Percentiles rank a stretch among this genome's conserved stretches.
These are phyloP conservation scores for Cetraspora pellucida DNA, from an alignment of 192 early-diverging fungal species.

Conservation along the genomic window DNA sequence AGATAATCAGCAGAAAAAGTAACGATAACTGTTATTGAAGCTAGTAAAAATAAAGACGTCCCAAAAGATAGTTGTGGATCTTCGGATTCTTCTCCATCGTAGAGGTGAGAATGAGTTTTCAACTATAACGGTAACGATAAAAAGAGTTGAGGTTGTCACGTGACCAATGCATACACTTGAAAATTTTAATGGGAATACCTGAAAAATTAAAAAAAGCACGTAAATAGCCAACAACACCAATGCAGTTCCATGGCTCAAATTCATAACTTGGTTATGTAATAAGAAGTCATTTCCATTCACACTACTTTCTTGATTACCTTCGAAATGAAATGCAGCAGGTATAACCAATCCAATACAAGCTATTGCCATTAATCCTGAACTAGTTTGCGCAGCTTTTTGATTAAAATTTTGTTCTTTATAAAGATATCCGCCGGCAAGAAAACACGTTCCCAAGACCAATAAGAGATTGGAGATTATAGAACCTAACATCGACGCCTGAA, in stretches of 20 bases:
- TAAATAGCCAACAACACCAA: constrained; percentile 73
- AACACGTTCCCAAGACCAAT: constrained; percentile 82
- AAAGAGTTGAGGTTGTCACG: not conserved
- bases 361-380: constrained; percentile 67
- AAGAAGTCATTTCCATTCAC: too few relatives aligned
- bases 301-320: not conserved
- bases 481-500: constrained; percentile 87
- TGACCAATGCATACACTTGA: too few relatives aligned
- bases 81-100: constrained; percentile 56
- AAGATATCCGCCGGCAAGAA: constrained; percentile 82
- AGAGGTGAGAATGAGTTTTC: not conserved
- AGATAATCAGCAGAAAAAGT: constrained; percentile 85
- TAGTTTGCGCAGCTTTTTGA: constrained; percentile 71
- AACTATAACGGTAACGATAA: too few relatives aligned
- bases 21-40: constrained; percentile 68
- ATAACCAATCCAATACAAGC: constrained; percentile 68
- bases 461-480: constrained; percentile 89
- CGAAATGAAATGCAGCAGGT: constrained; percentile 65
- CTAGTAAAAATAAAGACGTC: constrained; percentile 43
- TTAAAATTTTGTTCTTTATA: constrained; percentile 73
- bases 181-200: constrained; percentile 33
- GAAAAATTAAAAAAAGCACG: constrained; percentile 64
- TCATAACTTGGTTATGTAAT: constrained; percentile 48
- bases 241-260: constrained; percentile 66
- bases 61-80: constrained; percentile 57